Conservation (phyloP, 352 stramenopile genomes). For the Globisporangium lucens region DNA sequence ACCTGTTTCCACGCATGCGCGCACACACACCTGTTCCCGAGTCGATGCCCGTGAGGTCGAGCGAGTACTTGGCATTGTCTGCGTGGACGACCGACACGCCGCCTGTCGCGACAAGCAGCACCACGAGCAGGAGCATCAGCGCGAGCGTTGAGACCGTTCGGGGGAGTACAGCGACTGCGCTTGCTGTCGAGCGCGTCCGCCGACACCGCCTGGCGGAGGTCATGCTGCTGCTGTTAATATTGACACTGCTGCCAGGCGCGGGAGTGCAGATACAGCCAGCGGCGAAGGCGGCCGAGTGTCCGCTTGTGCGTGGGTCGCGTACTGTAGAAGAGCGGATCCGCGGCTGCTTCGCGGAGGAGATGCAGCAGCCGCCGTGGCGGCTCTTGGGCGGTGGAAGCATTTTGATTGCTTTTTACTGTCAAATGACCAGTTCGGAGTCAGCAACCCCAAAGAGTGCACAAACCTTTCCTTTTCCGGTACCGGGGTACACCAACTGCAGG, state of each 20-base stretch:
- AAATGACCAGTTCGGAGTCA: conserved; percentile 5
- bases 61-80: conserved; percentile 32
- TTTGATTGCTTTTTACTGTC: not conserved
- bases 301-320: not conserved
- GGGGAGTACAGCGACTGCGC: not conserved
- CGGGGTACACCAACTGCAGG: not conserved
- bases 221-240: not conserved
- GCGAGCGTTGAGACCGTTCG: not conserved
- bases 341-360: not conserved
- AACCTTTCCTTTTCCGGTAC: not conserved
- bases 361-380: not conserved
- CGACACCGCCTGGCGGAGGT: not conserved
- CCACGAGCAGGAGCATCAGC: not conserved
- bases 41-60: conserved; percentile 32
- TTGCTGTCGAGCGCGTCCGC: not conserved
- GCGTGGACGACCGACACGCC: conserved; percentile 1
- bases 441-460: not conserved
- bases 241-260: not conserved
- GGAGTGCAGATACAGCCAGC: conserved; percentile 5
- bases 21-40: conserved; percentile 27
- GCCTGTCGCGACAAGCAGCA: conserved; percentile 1
- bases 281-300: too few relatives aligned
- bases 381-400: not conserved
- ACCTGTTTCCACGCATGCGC: not conserved
- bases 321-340: not conserved